A percentile compares a stretch with the other conserved stretches of the same genome.
Evolutionary conservation across 495 filamentous ascomycete genomes (phyloP).

Genomic region (Podospora pseudocomata): DNA sequence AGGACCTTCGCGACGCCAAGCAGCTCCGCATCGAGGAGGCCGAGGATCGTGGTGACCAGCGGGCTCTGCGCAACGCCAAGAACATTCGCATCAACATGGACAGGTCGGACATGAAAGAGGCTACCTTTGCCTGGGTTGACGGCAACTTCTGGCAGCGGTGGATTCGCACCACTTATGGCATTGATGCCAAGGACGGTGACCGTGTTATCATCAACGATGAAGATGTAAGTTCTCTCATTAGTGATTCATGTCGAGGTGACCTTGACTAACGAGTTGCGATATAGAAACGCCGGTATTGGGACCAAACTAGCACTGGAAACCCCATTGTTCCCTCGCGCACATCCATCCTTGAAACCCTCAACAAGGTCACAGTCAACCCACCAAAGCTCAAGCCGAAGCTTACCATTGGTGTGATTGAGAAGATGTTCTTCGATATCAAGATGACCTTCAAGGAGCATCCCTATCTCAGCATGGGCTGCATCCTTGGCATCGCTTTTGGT

Average conservation of each 20-base stretch:
- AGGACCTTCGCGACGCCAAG: conserved; percentile 90
- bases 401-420: conserved; percentile 70
- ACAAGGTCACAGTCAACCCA: conserved; percentile 65
- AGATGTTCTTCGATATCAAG: conserved; percentile 72
- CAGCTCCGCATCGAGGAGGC: conserved; percentile 94
- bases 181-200: conserved; percentile 79
- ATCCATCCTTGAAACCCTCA: conserved; percentile 90
- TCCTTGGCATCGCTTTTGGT: conserved; percentile 25
- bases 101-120: conserved; percentile 78
- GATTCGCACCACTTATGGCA: conserved; percentile 89
- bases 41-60: conserved; percentile 86
- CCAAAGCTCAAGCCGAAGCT: conserved; percentile 85
- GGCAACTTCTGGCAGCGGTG: conserved; percentile 96
- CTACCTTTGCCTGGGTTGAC: conserved; percentile 98
- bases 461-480: conserved; percentile 51
- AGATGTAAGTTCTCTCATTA: conserved; percentile 62
- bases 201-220: conserved; percentile 96
- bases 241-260: neutral
- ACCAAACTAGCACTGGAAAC: conserved; percentile 81
- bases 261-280: conserved; percentile 13
- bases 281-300: conserved; percentile 92
- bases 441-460: conserved; percentile 67
- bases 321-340: conserved; percentile 85
- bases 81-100: conserved; percentile 87
- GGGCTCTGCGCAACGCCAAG: conserved; percentile 83